Base-by-base conservation (phyloP, 2,329 filamentous ascomycete genomes). In the Fusarium dimerum region DNA sequence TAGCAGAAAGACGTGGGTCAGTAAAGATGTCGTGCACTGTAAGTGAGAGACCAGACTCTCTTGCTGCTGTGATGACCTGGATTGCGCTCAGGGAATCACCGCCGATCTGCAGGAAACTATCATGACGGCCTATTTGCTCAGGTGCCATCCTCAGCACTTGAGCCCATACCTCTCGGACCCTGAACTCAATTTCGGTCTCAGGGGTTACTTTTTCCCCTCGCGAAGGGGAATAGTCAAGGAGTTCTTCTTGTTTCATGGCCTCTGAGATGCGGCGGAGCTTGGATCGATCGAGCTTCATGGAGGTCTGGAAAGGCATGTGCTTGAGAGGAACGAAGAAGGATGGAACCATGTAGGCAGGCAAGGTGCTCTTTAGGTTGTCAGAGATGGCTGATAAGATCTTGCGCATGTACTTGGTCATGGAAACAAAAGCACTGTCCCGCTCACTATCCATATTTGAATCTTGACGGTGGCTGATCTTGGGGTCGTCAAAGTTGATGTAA, bases 81-180 rank as follows among this genome's bases (percentile, higher is more conserved):
- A 68, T 68, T 2, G 66, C 62, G 0, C 53, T 50, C 10, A 68
- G 55, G 1, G 65, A 69, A 18, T 67, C 65, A 11, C 66, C 66
- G 2, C 66, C 66, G 4, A 68, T 54, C 4, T 50, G 42, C 29
- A 68, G 62, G 52, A 68, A 68, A 43, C 56, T 40, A 40, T 40
- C 34, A 13, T 20, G 29, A 10, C 9, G 15, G 34, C 15, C 34
- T 13, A 47, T 20, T 6, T 9, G 16, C 3, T 39, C 29, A 73
- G 68, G 1, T 75, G 45, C 13, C n/a, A 47, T 13, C 10, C 29
- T 36, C n/a, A 39, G 45, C 34, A 15, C 34, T 20, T 47, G 18
- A 36, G 10, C 45, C 34, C 38, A 39, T 18, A 20, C 13, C n/a
- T n/a, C n/a, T n/a, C n/a, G n/a, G n/a, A n/a, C n/a, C n/a, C n/a